A percentile compares a stretch with the other conserved stretches of the same genome.
Evolutionary conservation across 257 asterid genomes (phyloP).

Genomic region (Solanum chiquidenum): DNA sequence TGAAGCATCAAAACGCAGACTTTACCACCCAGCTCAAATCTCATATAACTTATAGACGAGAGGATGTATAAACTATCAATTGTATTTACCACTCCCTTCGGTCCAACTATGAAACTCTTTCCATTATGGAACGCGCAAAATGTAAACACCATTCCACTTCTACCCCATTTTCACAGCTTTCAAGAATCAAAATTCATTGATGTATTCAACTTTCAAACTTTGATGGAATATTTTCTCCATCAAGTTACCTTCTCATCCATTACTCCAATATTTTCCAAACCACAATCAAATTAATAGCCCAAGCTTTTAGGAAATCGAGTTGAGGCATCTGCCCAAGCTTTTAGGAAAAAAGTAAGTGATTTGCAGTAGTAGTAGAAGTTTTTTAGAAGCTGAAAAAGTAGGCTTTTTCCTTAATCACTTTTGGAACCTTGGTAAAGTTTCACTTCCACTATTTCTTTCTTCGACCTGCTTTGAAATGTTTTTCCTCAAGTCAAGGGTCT

Average conservation of each 20-base stretch:
- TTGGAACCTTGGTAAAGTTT: not conserved
- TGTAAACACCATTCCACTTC: not conserved
- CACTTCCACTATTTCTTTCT: not conserved
- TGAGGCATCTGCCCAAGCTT: not conserved
- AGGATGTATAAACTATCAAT: not conserved
- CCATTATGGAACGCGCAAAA: not conserved
- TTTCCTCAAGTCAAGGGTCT: not conserved
- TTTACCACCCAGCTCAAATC: not conserved
- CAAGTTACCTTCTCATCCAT: not conserved
- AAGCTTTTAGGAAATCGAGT: not conserved
- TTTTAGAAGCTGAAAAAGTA: not conserved
- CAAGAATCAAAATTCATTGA: not conserved
- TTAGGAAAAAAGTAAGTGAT: not conserved
- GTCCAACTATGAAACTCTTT: not conserved
- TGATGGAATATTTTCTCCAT: not conserved
- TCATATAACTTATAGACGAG: not conserved
- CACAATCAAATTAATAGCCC: not conserved
- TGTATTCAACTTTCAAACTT: not conserved
- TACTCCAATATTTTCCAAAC: not conserved
- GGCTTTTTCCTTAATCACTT: not conserved
- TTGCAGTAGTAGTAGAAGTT: not conserved
- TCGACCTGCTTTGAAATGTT: not conserved
- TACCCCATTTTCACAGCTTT: not conserved
- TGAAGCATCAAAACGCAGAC: not conserved
- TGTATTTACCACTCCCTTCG: not conserved